A percentile compares a stretch with the other conserved stretches of the same genome.
Evolutionary conservation across 768 basidiomycete species (phyloP).

Genomic region (Tulasnella sp.): DNA sequence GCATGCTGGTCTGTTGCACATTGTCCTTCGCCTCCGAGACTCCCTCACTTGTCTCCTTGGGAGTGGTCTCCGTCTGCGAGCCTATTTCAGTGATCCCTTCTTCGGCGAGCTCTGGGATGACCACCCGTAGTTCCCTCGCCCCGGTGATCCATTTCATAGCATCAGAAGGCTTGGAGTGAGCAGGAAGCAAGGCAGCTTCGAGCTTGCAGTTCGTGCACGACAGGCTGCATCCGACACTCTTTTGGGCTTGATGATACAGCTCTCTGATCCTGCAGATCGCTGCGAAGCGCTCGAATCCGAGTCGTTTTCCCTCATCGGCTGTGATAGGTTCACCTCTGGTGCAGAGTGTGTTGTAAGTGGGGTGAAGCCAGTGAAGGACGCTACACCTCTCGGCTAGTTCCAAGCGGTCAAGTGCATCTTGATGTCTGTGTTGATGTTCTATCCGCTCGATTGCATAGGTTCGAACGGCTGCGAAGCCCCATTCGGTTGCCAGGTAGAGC

Average conservation of each 20-base stretch:
- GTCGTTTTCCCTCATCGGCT: background rate
- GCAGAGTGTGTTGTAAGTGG: constrained; percentile 1
- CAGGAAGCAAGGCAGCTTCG: too few relatives aligned
- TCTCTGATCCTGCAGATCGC: constrained; percentile 5
- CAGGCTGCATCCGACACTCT: too few relatives aligned
- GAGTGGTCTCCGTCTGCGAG: too few relatives aligned
- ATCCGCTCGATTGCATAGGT: background rate
- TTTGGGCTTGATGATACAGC: background rate
- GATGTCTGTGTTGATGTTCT: background rate
- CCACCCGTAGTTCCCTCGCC: too few relatives aligned
- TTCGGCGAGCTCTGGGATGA: too few relatives aligned
- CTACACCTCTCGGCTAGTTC: background rate
- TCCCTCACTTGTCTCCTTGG: too few relatives aligned
- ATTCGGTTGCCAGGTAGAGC: background rate
- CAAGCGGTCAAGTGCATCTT: background rate
- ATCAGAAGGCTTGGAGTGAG: too few relatives aligned
- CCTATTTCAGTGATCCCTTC: too few relatives aligned
- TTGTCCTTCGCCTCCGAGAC: too few relatives aligned
- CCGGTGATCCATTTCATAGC: too few relatives aligned
- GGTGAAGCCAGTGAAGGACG: background rate
- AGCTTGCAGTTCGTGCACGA: too few relatives aligned
- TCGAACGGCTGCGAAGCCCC: background rate
- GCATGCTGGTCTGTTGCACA: too few relatives aligned
- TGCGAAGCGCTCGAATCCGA: constrained; percentile 1
- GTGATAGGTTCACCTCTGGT: background rate